Percentiles rank a stretch among this genome's conserved stretches.
These are phyloP conservation scores for Pseudohalonectria lignicola DNA, from an alignment of 2,329 filamentous ascomycete species.

Conservation along the genomic window DNA sequence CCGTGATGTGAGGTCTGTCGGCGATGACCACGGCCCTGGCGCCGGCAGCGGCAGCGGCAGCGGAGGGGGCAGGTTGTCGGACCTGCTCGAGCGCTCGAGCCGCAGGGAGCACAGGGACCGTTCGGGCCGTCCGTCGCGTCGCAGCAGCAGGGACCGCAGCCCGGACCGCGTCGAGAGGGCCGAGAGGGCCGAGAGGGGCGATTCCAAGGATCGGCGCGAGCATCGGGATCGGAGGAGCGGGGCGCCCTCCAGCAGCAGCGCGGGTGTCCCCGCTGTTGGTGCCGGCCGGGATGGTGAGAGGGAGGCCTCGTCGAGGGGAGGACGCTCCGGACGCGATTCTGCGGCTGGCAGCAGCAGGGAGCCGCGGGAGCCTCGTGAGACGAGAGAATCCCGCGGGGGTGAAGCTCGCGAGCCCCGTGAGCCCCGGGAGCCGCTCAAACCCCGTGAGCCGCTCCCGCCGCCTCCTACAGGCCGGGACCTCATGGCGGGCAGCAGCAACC, in stretches of 20 bases:
- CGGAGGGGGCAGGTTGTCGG: neutral
- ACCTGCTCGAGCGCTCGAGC: slow-evolving; percentile 21
- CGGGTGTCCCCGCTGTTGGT: slow-evolving; percentile 8
- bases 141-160: slow-evolving; percentile 38
- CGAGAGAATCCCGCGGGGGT: too few species aligned
- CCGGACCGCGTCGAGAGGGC: slow-evolving; percentile 28
- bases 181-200: too few species aligned
- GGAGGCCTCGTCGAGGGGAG: slow-evolving; percentile 11
- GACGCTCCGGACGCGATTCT: slow-evolving; percentile 14
- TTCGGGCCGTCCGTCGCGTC: slow-evolving; percentile 26
- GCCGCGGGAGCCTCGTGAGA: too few species aligned
- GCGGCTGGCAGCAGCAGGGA: slow-evolving; percentile 9
- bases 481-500: too few species aligned
- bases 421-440: too few species aligned
- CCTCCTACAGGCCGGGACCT: slow-evolving; percentile 2
- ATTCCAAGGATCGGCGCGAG: slow-evolving; percentile 29
- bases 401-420: too few species aligned
- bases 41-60: slow-evolving; percentile 10
- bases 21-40: slow-evolving; percentile 18
- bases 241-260: slow-evolving; percentile 2
- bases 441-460: slow-evolving; percentile 10
- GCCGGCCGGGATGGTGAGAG: slow-evolving; percentile 11
- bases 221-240: slow-evolving; percentile 30
- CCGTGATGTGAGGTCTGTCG: too few species aligned
- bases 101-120: slow-evolving; percentile 31